Evolutionary conservation across 108 stramenopile species (phyloP).

Genomic region (Phaeodactylum tricornutum): DNA sequence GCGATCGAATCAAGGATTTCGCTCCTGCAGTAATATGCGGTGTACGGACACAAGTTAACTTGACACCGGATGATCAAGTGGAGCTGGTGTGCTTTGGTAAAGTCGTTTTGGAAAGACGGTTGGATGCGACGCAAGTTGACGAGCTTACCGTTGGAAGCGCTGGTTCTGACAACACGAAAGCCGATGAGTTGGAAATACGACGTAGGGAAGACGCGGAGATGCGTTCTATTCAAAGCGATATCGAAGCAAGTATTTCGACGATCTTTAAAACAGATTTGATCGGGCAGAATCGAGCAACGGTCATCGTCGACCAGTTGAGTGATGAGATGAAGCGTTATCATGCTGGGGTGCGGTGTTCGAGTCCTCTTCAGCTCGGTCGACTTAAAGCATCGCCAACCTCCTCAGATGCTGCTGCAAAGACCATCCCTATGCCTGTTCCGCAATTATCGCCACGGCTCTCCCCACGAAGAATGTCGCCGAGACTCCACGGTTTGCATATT

Average conservation of each 20-base stretch:
- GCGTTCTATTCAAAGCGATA: slow-evolving; percentile 34
- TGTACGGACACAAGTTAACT: slow-evolving; percentile 76
- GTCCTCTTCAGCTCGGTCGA: background rate
- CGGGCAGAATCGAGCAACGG: slow-evolving; percentile 31
- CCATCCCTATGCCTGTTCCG: no score
- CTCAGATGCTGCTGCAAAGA: background rate
- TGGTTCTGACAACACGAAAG: slow-evolving; percentile 37
- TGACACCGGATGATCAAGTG: slow-evolving; percentile 85
- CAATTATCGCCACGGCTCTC: background rate
- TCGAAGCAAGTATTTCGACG: slow-evolving; percentile 32
- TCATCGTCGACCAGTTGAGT: slow-evolving; percentile 43
- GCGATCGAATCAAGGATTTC: slow-evolving; percentile 39
- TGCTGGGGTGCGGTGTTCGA: background rate
- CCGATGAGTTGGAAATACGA: slow-evolving; percentile 46
- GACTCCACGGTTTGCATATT: background rate
- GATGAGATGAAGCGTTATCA: slow-evolving; percentile 39
- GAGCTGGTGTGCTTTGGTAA: slow-evolving; percentile 66
- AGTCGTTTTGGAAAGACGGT: slow-evolving; percentile 48
- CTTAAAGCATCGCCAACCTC: background rate
- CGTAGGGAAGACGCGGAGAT: slow-evolving; percentile 44
- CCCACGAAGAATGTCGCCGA: background rate
- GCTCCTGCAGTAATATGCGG: slow-evolving; percentile 66
- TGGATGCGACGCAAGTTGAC: slow-evolving; percentile 18
- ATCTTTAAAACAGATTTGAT: slow-evolving; percentile 21
- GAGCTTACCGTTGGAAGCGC: slow-evolving; percentile 22